These are phyloP conservation scores for Rhizopogon vesiculosus DNA, from an alignment of 768 basidiomycete genomes.

Conservation along the genomic window DNA sequence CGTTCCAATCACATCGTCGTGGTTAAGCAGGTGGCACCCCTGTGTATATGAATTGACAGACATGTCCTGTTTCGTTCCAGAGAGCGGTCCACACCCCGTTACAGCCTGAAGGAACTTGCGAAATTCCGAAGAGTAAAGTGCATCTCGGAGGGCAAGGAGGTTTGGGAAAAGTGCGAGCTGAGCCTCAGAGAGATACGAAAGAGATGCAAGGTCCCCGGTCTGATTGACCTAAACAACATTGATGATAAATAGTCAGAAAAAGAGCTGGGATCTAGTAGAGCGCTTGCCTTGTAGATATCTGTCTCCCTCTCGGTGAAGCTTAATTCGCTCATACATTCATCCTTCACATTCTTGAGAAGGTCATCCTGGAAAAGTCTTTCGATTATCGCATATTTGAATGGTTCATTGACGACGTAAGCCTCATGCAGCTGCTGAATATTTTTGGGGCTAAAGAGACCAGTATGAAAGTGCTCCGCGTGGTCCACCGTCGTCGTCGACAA, in stretches of 20 bases:
- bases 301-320: constrained; percentile 93
- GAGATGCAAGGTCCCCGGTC: constrained; percentile 93
- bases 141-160: constrained; percentile 80
- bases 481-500: constrained; percentile 12
- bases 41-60: constrained; percentile 88
- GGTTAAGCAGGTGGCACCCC: constrained; percentile 92
- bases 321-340: constrained; percentile 76
- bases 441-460: constrained; percentile 52
- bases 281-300: constrained; percentile 88
- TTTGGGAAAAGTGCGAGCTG: constrained; percentile 78
- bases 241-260: constrained; percentile 2
- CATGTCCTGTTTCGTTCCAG: constrained; percentile 92
- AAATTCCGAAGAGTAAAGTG: constrained; percentile 84
- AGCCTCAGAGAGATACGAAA: constrained; percentile 75
- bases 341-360: constrained; percentile 73
- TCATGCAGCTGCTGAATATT: constrained; percentile 51
- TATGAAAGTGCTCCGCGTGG: constrained; percentile 18
- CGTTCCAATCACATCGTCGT: constrained; percentile 97
- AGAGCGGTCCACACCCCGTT: constrained; percentile 90
- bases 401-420: constrained; percentile 53
- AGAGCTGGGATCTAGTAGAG: not conserved
- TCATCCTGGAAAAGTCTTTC: constrained; percentile 82
- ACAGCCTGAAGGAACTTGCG: constrained; percentile 78
- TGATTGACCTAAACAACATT: constrained; percentile 72
- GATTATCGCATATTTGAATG: constrained; percentile 82